These are phyloP conservation scores for Pyrenophora tritici-repentis DNA, from an alignment of 2,329 filamentous ascomycete genomes.

Conservation along the genomic window DNA sequence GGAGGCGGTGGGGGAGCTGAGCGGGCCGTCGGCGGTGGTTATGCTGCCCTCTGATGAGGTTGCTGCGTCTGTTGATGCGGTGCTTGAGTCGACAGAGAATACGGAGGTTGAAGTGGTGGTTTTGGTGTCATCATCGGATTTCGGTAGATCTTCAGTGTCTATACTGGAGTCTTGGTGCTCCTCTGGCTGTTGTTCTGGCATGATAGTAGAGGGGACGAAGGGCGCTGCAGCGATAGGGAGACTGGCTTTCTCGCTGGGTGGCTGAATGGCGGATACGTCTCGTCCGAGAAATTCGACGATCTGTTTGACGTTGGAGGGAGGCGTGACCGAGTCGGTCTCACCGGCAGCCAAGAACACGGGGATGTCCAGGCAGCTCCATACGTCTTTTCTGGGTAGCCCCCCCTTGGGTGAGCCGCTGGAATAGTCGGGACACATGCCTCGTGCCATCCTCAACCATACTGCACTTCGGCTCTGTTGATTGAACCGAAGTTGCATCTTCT, in stretches of 20 bases:
- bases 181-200: slow-evolving; percentile 27
- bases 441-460: slow-evolving; percentile 82
- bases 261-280: slow-evolving; percentile 41
- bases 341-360: slow-evolving; percentile 82
- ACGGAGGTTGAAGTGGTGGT: slow-evolving; percentile 19
- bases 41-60: slow-evolving; percentile 43
- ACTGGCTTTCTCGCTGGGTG: slow-evolving; percentile 42
- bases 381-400: slow-evolving; percentile 69
- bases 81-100: slow-evolving; percentile 24
- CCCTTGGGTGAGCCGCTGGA: slow-evolving; percentile 58
- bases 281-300: slow-evolving; percentile 59
- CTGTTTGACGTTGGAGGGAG: slow-evolving; percentile 70
- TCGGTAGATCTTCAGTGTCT: slow-evolving; percentile 37
- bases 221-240: slow-evolving; percentile 59
- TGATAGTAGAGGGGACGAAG: slow-evolving; percentile 44
- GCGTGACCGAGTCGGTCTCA: slow-evolving; percentile 75
- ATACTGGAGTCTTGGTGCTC: slow-evolving; percentile 45
- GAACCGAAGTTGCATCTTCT: slow-evolving; percentile 70
- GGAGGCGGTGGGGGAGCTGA: slow-evolving; percentile 4
- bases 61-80: slow-evolving; percentile 22
- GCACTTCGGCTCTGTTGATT: slow-evolving; percentile 83
- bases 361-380: slow-evolving; percentile 73
- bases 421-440: slow-evolving; percentile 69
- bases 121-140: slow-evolving; percentile 21
- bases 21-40: slow-evolving; percentile 17